Evolutionary conservation across 208 protist species (phyloP), one percentile per base, ranked within the genome.

Genomic region (Trypanosoma cruzi): DNA sequence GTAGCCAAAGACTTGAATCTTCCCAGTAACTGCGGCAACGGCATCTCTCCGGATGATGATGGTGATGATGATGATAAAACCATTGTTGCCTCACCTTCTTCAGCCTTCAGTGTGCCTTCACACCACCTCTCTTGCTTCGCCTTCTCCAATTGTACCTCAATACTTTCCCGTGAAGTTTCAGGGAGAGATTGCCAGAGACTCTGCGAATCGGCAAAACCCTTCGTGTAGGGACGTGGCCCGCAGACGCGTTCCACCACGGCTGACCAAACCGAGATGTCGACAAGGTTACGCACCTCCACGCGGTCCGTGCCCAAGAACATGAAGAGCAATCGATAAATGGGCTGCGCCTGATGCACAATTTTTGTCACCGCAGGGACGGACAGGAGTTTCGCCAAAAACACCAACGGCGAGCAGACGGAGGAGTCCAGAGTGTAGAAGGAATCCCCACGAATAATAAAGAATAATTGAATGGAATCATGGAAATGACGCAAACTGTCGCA

Each of bases 301-400:
- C 85, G 82, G 46, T 94, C 89, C 6, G 85, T 92, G 37, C 89
- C 89, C 13, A 94, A 77, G 65, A 86, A 92, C 7, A 85, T 29
- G 57, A 92, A 91, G 1, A 94, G 79, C 14, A 92, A 68, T 4
- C 75, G 84, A 63, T 88, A 88, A 24, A 94, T 58, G 37, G 78
- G 67, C 24, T 54, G 73, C 7, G 80, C 72, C 49, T 86, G 82
- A 10, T 88, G 53, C 10, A 92, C 46, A 22, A 94, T 65, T 54
- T 90, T 92, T 4, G 57, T 69, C 16, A 90, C 84, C 7, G 24
- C 32, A 10, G 77, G 61, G 2, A 77, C 54, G 8, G 59, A 68
- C 36, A 94, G 80, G 13, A 94, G 80, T 63, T 73, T 65, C 0
- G 82, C 82, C 28, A 94, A 56, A 44, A 90, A 75, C 13, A 81